Evolutionary conservation across 192 early-diverging fungal species (phyloP).

Genomic region (Thamnidium elegans): DNA sequence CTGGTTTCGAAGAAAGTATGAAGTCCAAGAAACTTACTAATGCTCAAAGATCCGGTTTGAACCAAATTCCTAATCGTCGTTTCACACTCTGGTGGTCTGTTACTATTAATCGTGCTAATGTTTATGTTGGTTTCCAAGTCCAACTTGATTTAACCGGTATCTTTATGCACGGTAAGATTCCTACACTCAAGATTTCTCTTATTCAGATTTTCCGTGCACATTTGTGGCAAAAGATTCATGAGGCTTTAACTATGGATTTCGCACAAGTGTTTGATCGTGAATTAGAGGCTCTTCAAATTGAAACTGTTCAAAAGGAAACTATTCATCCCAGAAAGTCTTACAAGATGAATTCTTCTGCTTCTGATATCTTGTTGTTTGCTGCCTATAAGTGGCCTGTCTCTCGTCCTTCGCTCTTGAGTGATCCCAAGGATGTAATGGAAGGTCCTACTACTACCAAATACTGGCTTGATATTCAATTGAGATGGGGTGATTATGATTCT

Average conservation of each 20-base stretch:
- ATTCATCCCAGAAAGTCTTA: constrained; percentile 99
- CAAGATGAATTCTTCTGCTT: constrained; percentile 91
- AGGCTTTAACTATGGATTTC: constrained; percentile 73
- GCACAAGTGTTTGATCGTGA: constrained; percentile 96
- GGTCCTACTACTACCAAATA: constrained; percentile 95
- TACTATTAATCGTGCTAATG: constrained; percentile 93
- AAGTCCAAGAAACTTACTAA: constrained; percentile 98
- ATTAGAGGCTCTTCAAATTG: constrained; percentile 94
- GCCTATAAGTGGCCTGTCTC: constrained; percentile 99
- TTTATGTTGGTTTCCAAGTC: constrained; percentile 99
- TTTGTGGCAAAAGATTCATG: constrained; percentile 98
- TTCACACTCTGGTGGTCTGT: constrained; percentile 99
- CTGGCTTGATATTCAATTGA: constrained; percentile 97
- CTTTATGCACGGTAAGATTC: constrained; percentile 99
- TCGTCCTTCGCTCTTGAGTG: constrained; percentile 88
- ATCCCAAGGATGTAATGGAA: constrained; percentile 94
- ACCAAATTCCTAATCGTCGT: constrained; percentile 99
- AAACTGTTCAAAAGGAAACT: constrained; percentile 98
- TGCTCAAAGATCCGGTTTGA: constrained; percentile 95
- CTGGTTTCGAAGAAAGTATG: constrained; percentile 81
- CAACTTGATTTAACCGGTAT: constrained; percentile 99
- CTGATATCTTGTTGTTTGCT: constrained; percentile 91
- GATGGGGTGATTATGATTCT: constrained; percentile 99
- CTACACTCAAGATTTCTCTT: constrained; percentile 97
- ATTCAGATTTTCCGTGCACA: constrained; percentile 99